Conservation (phyloP, 768 basidiomycete species). For the Podaxis pistillaris region DNA sequence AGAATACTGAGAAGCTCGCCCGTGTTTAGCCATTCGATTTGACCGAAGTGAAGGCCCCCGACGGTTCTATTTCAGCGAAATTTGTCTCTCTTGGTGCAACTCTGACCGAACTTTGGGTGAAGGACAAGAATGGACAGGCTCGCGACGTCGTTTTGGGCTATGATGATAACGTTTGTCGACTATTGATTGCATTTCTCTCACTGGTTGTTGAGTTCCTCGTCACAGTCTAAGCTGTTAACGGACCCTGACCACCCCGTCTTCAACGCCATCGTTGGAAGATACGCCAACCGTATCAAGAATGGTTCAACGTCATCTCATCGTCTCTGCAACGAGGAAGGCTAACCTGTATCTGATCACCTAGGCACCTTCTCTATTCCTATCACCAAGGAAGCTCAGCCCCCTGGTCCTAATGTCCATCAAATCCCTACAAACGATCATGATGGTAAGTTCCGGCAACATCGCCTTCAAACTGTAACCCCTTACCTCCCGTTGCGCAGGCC, state of each 20-base stretch:
- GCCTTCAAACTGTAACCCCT: neutral
- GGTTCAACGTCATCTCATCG: slow-evolving; percentile 26
- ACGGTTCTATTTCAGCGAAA: slow-evolving; percentile 55
- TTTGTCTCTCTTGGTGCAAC: slow-evolving; percentile 59
- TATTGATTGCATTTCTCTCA: neutral
- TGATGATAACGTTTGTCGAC: slow-evolving; percentile 45
- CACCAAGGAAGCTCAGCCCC: slow-evolving; percentile 40
- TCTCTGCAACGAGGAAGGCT: neutral
- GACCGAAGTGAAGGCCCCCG: slow-evolving; percentile 46
- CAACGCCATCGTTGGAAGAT: slow-evolving; percentile 42
- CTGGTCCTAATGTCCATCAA: slow-evolving; percentile 45
- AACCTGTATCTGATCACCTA: slow-evolving; percentile 15
- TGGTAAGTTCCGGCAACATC: slow-evolving; percentile 28
- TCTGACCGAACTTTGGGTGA: slow-evolving; percentile 54
- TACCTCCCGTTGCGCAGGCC: slow-evolving; percentile 14
- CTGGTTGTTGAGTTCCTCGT: neutral
- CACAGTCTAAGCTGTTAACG: slow-evolving; percentile 36
- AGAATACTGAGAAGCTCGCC: neutral
- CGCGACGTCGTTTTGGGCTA: slow-evolving; percentile 59
- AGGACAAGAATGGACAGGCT: slow-evolving; percentile 45
- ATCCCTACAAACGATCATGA: slow-evolving; percentile 51
- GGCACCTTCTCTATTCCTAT: slow-evolving; percentile 56
- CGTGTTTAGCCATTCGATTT: slow-evolving; percentile 44
- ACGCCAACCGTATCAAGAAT: slow-evolving; percentile 52
- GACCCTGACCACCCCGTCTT: slow-evolving; percentile 50